Percentiles rank a stretch among this genome's conserved stretches.
phyloP scores from a whole-genome alignment of 75 land plant genomes.

The Pinus tabuliformis region DNA sequence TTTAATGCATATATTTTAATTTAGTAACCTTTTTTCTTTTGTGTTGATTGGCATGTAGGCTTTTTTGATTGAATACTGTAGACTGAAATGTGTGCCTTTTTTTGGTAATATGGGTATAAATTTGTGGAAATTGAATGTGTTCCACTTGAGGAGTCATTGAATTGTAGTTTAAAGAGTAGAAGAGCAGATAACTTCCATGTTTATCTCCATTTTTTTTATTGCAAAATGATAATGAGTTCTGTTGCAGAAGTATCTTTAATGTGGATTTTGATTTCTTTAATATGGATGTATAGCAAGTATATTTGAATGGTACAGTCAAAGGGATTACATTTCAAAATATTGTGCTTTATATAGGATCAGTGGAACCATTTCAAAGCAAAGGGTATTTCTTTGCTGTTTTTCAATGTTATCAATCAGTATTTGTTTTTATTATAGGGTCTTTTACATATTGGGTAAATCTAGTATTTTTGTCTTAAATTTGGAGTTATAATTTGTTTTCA shows the following conservation, averaged over 20 bases:
- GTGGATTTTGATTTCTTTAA: neutral
- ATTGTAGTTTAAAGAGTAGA: neutral
- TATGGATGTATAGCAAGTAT: neutral
- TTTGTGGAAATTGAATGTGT: too few relatives aligned
- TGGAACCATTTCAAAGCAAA: neutral
- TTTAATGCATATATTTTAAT: too few relatives aligned
- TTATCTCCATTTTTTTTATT: neutral
- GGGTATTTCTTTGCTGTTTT: neutral
- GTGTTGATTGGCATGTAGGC: too few relatives aligned
- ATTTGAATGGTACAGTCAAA: neutral
- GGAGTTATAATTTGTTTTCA: neutral
- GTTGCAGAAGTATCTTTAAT: neutral
- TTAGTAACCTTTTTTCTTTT: too few relatives aligned
- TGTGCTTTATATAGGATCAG: neutral
- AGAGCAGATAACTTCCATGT: neutral
- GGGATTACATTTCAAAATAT: neutral
- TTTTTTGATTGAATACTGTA: too few relatives aligned
- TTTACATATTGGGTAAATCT: neutral
- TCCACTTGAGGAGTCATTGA: too few relatives aligned
- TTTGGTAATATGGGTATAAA: too few relatives aligned
- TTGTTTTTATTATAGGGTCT: neutral
- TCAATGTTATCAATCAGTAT: neutral
- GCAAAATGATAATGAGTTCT: neutral
- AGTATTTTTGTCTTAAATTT: neutral
- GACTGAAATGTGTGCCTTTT: too few relatives aligned